A percentile compares a stretch with the other conserved stretches of the same genome.
phyloP scores from a whole-genome alignment of 192 early-diverging fungal species.

The Martensiomyces pterosporus region DNA sequence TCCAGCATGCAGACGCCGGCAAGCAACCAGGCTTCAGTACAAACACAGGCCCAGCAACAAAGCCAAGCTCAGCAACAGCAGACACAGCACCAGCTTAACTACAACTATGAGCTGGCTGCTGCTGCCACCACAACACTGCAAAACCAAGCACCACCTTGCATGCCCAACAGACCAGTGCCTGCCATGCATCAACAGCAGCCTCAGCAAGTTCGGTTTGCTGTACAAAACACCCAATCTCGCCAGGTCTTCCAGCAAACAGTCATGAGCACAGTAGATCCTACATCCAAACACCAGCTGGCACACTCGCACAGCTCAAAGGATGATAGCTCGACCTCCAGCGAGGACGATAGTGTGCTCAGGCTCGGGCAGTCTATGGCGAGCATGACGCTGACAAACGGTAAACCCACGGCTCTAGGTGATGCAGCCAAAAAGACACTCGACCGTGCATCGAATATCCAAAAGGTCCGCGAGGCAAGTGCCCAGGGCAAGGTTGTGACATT shows the following conservation, averaged over 20 bases:
- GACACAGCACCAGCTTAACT: neutral
- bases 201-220: too few species aligned
- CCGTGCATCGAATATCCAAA: slow-evolving; percentile 39
- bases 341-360: slow-evolving; percentile 21
- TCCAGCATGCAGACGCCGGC: neutral
- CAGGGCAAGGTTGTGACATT: slow-evolving; percentile 25
- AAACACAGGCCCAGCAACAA: neutral
- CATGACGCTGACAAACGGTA: slow-evolving; percentile 19
- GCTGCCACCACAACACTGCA: too few species aligned
- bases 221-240: too few species aligned
- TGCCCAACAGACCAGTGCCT: neutral
- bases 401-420: neutral
- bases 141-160: neutral
- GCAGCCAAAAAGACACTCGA: slow-evolving; percentile 12
- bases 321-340: slow-evolving; percentile 24
- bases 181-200: too few species aligned
- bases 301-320: slow-evolving; percentile 25
- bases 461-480: slow-evolving; percentile 40
- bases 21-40: neutral
- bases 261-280: neutral
- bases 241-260: too few species aligned
- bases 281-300: neutral
- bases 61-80: neutral
- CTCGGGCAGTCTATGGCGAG: slow-evolving; percentile 28
- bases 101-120: neutral